Conservation (phyloP, 2,329 filamentous ascomycete species). For the Tricladium varicosporioides region DNA sequence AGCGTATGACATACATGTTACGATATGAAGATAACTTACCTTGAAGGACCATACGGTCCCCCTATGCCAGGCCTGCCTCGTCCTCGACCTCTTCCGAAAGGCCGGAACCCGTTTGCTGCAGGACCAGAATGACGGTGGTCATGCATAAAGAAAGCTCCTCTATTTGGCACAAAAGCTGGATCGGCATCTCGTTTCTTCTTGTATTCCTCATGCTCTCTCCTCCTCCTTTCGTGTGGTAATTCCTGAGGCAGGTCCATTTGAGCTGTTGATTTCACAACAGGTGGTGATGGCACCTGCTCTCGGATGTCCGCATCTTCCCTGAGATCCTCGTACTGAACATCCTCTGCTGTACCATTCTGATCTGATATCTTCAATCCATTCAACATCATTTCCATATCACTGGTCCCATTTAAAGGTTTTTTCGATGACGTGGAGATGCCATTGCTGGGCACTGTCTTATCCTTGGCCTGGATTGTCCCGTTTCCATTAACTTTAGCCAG, state of each 20-base stretch:
- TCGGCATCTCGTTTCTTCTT: conserved; percentile 83
- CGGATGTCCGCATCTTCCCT: conserved; percentile 27
- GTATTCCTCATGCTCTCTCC: conserved; percentile 88
- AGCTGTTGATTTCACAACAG: conserved; percentile 37
- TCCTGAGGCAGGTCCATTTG: conserved; percentile 47
- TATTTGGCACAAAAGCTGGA: conserved; percentile 89
- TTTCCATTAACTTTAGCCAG: conserved; percentile 34
- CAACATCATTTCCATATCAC: conserved; percentile 58
- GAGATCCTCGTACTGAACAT: conserved; percentile 34
- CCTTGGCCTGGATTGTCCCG: conserved; percentile 32
- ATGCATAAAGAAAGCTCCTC: conserved; percentile 96
- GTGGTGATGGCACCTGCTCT: conserved; percentile 27
- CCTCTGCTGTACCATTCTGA: conserved; percentile 21
- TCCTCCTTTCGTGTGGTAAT: conserved; percentile 65
- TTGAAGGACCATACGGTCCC: conserved; percentile 57
- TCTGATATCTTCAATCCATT: conserved; percentile 42
- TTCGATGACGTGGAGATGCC: conserved; percentile 37
- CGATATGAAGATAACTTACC: conserved; percentile 49
- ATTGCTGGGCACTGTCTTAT: conserved; percentile 27
- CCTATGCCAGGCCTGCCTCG: conserved; percentile 57
- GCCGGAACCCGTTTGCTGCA: conserved; percentile 73
- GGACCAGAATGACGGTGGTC: conserved; percentile 82
- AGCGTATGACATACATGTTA: conserved; percentile 20
- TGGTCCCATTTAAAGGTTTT: conserved; percentile 37
- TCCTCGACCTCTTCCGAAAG: conserved; percentile 63